Evolutionary conservation across 2,329 filamentous ascomycete genomes (phyloP).

Genomic region (Raffaelea ambrosiae): DNA sequence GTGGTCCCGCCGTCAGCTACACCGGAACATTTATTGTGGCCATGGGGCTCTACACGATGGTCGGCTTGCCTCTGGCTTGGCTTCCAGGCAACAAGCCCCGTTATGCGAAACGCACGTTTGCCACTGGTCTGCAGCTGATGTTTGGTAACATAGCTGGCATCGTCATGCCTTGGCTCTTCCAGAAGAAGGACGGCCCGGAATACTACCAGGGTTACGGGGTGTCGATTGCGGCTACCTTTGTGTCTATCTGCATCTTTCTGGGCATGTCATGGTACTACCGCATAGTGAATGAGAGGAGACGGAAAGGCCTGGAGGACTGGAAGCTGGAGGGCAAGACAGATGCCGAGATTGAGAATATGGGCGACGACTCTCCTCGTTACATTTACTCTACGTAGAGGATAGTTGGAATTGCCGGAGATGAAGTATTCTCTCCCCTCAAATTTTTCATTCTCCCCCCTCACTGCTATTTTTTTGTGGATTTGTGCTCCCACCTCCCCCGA

Average conservation of each 20-base stretch:
- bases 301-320: neutral
- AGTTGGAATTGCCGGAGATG: too few species aligned
- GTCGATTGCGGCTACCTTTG: neutral
- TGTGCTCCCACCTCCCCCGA: too few species aligned
- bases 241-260: neutral
- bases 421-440: too few species aligned
- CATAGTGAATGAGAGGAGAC: neutral
- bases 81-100: constrained; percentile 60
- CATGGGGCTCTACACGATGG: constrained; percentile 56
- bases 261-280: neutral
- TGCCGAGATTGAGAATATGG: neutral
- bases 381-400: neutral
- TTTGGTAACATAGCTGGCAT: constrained; percentile 23
- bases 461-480: too few species aligned
- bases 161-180: constrained; percentile 48
- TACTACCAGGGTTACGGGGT: neutral
- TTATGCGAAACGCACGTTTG: constrained; percentile 58
- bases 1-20: constrained; percentile 56
- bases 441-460: too few species aligned
- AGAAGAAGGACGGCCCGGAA: neutral
- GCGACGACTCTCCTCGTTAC: neutral
- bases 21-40: constrained; percentile 68
- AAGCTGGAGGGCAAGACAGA: neutral
- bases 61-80: constrained; percentile 47
- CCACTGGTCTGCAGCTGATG: constrained; percentile 8